These are phyloP conservation scores for Kazachstania taianensis DNA, from an alignment of 805 yeast species.

Conservation along the genomic window DNA sequence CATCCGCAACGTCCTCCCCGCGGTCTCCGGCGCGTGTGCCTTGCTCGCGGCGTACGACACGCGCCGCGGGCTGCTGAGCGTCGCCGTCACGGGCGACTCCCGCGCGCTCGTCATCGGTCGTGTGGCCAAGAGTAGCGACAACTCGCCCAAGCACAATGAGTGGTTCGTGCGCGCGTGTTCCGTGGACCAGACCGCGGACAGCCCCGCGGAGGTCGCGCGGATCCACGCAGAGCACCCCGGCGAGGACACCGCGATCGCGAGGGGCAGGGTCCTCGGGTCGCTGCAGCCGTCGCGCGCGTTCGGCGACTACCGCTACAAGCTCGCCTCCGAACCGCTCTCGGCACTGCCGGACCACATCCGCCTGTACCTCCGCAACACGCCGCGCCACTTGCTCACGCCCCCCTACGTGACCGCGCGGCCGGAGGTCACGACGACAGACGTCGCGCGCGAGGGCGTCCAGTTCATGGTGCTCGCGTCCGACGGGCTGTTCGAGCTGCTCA, in stretches of 20 bases:
- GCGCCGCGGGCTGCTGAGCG: conserved; percentile 55
- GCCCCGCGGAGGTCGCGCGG: conserved; percentile 75
- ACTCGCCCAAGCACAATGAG: no score
- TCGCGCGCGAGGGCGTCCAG: conserved; percentile 53
- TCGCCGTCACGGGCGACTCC: conserved; percentile 95
- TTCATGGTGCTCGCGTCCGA: conserved; percentile 90
- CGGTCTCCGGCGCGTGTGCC: conserved; percentile 92
- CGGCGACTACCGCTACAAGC: conserved; percentile 91
- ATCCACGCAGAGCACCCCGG: conserved; percentile 83
- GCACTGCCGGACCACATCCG: conserved; percentile 69
- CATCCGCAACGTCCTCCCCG: conserved; percentile 70
- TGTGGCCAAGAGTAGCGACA: no score
- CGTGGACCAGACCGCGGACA: conserved; percentile 91
- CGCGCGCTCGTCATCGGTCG: conserved; percentile 81
- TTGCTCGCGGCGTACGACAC: conserved; percentile 81
- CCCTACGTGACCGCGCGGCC: conserved; percentile 98
- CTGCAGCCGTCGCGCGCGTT: conserved; percentile 94
- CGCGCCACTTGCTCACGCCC: conserved; percentile 69
- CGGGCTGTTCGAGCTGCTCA: conserved; percentile 83
- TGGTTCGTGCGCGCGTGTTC: conserved; percentile 88
- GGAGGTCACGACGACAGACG: conserved; percentile 70
- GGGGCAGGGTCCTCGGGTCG: conserved; percentile 87
- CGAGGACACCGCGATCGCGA: conserved; percentile 70
- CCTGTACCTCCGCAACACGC: conserved; percentile 72
- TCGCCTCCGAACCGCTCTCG: conserved; percentile 32